Conservation (phyloP, 257 asterid genomes). For the Agastache rugosa region DNA sequence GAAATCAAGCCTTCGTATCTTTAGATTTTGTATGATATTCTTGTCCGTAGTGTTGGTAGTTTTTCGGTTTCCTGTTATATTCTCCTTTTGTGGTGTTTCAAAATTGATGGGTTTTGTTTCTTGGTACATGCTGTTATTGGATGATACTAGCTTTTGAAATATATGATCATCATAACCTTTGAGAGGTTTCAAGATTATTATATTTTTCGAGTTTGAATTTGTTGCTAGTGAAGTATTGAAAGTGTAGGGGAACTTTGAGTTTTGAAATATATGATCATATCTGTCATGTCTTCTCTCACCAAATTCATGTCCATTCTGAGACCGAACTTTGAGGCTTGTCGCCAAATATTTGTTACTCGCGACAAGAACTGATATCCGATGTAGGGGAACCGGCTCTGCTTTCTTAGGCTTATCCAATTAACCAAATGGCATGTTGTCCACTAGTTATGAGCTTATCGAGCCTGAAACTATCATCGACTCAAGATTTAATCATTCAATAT, state of each 20-base stretch:
- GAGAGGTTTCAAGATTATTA: not conserved
- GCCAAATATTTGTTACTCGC: not conserved
- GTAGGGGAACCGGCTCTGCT: not conserved
- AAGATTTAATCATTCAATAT: not conserved
- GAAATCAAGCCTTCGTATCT: conserved; percentile 11
- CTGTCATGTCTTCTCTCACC: not conserved
- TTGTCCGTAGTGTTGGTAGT: conserved; percentile 35
- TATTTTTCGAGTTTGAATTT: not conserved
- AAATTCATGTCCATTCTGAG: not conserved
- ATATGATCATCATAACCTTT: not conserved
- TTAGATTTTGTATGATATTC: conserved; percentile 12
- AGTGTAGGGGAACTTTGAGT: too few species aligned
- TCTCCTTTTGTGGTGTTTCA: conserved; percentile 12
- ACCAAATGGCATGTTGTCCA: not conserved
- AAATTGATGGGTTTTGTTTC: not conserved
- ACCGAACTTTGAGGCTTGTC: not conserved
- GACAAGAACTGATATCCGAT: not conserved
- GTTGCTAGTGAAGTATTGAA: conserved; percentile 4
- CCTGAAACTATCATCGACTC: not conserved
- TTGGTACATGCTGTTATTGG: not conserved
- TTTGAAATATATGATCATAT: too few species aligned
- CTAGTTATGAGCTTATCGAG: not conserved
- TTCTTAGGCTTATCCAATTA: not conserved
- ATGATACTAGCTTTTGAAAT: conserved; percentile 8
- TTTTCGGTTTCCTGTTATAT: conserved; percentile 28